phyloP scores from a whole-genome alignment of 2,329 filamentous ascomycete species.

The Cordyceps javanica region DNA sequence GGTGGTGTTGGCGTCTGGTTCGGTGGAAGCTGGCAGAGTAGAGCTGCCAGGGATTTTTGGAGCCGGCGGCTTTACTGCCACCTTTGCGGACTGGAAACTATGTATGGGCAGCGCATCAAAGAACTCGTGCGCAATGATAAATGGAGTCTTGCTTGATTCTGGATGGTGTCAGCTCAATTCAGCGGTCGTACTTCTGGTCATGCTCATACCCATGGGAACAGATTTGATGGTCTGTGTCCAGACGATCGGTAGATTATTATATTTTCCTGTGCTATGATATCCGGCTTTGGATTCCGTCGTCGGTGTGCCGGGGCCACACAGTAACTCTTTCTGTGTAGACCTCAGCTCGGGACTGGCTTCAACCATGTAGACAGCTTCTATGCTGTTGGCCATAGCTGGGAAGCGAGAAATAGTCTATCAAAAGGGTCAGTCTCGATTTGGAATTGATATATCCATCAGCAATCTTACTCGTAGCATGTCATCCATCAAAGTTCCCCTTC shows the following conservation, averaged over 20 bases:
- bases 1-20: slow-evolving; percentile 33
- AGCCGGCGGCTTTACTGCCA: slow-evolving; percentile 20
- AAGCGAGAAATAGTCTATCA: slow-evolving; percentile 81
- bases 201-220: slow-evolving; percentile 59
- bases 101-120: slow-evolving; percentile 97
- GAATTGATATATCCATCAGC: too few species aligned
- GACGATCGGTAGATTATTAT: slow-evolving; percentile 65
- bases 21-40: slow-evolving; percentile 35
- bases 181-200: background rate
- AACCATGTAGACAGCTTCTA: slow-evolving; percentile 88
- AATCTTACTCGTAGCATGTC: slow-evolving; percentile 77
- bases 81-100: slow-evolving; percentile 72
- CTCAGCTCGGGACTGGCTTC: slow-evolving; percentile 83
- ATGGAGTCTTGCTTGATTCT: slow-evolving; percentile 69
- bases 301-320: slow-evolving; percentile 66
- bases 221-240: slow-evolving; percentile 88
- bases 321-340: slow-evolving; percentile 68
- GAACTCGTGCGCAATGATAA: slow-evolving; percentile 96
- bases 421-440: background rate
- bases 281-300: slow-evolving; percentile 69
- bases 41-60: slow-evolving; percentile 20
- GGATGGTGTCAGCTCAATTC: background rate
- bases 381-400: slow-evolving; percentile 64
- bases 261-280: slow-evolving; percentile 68
- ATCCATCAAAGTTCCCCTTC: slow-evolving; percentile 92